Evolutionary conservation across 2,329 filamentous ascomycete species (phyloP).

Genomic region (Xylaria sp.): DNA sequence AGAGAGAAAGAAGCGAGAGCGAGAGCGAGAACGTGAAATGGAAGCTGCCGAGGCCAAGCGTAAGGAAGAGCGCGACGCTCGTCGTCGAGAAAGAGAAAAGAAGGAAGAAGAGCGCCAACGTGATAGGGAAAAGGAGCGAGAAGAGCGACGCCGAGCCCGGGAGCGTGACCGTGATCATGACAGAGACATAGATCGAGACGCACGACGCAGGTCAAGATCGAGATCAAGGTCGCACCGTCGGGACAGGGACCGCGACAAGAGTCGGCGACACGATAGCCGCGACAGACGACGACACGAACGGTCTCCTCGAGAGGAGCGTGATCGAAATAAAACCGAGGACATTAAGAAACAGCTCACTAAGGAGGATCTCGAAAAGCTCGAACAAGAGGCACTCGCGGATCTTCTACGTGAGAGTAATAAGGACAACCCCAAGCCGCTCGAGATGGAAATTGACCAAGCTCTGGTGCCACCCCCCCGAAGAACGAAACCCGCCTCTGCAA

Average conservation of each 20-base stretch:
- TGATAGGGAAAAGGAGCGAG: conserved; percentile 59
- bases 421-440: conserved; percentile 54
- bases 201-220: conserved; percentile 42
- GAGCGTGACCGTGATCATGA: conserved; percentile 47
- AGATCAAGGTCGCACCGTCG: conserved; percentile 42
- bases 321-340: conserved; percentile 48
- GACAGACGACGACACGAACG: conserved; percentile 43
- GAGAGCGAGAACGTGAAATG: conserved; percentile 54
- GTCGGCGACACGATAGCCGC: conserved; percentile 41
- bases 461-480: conserved; percentile 61
- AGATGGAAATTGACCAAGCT: conserved; percentile 62
- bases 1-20: conserved; percentile 57
- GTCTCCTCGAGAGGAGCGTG: conserved; percentile 45
- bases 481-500: conserved; percentile 60
- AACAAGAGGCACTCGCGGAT: conserved; percentile 63
- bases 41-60: conserved; percentile 57
- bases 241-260: conserved; percentile 45
- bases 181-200: conserved; percentile 35
- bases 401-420: conserved; percentile 64
- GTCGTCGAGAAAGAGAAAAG: conserved; percentile 50
- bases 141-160: conserved; percentile 55
- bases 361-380: conserved; percentile 62
- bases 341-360: conserved; percentile 61
- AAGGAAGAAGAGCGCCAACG: conserved; percentile 44
- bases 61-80: conserved; percentile 56